A percentile compares a stretch with the other conserved stretches of the same genome.
Evolutionary conservation across 1,284 basidiomycete genomes (phyloP).

Genomic region (Mycena citricolor): DNA sequence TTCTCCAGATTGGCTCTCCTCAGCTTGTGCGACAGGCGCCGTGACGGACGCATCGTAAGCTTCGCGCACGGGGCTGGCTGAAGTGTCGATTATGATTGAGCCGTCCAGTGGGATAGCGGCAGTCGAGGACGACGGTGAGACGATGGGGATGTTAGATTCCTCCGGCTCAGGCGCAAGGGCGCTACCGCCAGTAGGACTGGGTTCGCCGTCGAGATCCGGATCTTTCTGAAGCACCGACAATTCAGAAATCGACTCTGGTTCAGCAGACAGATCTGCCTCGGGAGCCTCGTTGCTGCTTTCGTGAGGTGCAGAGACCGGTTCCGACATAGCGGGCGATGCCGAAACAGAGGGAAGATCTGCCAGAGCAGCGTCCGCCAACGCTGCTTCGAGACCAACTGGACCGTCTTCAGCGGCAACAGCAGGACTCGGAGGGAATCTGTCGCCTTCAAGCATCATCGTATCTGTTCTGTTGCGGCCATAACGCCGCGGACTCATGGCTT

Average conservation of each 20-base stretch:
- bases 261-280: background rate
- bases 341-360: background rate
- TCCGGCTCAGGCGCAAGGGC: too few relatives aligned
- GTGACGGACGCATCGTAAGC: background rate
- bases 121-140: too few relatives aligned
- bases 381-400: conserved; percentile 6
- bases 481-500: conserved; percentile 32
- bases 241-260: background rate
- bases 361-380: background rate
- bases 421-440: conserved; percentile 13
- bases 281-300: background rate
- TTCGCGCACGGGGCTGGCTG: background rate
- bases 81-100: background rate
- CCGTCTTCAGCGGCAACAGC: conserved; percentile 4
- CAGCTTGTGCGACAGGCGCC: background rate
- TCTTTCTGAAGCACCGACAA: background rate
- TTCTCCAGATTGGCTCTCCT: background rate
- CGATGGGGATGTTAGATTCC: too few relatives aligned
- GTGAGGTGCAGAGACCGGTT: background rate
- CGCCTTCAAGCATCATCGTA: conserved; percentile 62
- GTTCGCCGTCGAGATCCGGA: too few relatives aligned
- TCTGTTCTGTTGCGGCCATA: conserved; percentile 66
- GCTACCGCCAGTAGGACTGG: too few relatives aligned
- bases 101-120: background rate
- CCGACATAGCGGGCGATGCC: background rate